Evolutionary conservation across 2,329 filamentous ascomycete species (phyloP), one percentile per base, ranked within the genome.

Genomic region (Xylariaceae sp.): DNA sequence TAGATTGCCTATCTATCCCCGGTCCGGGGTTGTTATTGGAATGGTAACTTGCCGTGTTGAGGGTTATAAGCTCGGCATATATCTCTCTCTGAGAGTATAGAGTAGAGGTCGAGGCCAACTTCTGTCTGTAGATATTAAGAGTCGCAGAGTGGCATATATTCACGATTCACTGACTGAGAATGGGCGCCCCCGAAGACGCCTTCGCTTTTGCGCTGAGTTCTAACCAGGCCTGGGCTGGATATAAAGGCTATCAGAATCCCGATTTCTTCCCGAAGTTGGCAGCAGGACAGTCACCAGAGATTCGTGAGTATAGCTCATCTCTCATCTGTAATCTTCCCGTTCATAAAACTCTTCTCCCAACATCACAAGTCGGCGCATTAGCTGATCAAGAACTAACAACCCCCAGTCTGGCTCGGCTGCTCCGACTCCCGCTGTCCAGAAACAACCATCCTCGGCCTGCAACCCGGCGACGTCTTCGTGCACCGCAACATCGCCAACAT

Each of bases 401-500:
- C 10, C 9, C 39, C 2, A 83, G 81, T 95, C 60, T 95, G 90
- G 90, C 83, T 95, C 66, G 91, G 91, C 61, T 96, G 91, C 77
- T 89, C 89, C 68, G 91, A 95, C 78, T 90, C 87, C 45, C 88
- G 91, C 64, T 87, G 90, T 66, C 90, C 91, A 1, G 91, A 94
- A 75, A 93, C 89, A 4, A 91, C 87, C 53, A 82, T 96, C 69
- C 82, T 92, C 34, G 87, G 88, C 69, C 81, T 91, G 60, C 82
- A 90, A 69, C 89, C 90, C 2, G 90, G 91, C 60, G 90, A 95
- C 68, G 86, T 95, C 66, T 95, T 95, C 73, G 88, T 91, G 55
- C 90, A 95, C 79, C 88, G 91, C 72, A 95, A 95, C 78, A 92
- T 96, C 73, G 90, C 89, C 74, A 95, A 95, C 77, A 84, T 93